Evolutionary conservation across 2,329 filamentous ascomycete genomes (phyloP), one percentile per base, ranked within the genome.

Genomic region (Cyclaneusma minus): DNA sequence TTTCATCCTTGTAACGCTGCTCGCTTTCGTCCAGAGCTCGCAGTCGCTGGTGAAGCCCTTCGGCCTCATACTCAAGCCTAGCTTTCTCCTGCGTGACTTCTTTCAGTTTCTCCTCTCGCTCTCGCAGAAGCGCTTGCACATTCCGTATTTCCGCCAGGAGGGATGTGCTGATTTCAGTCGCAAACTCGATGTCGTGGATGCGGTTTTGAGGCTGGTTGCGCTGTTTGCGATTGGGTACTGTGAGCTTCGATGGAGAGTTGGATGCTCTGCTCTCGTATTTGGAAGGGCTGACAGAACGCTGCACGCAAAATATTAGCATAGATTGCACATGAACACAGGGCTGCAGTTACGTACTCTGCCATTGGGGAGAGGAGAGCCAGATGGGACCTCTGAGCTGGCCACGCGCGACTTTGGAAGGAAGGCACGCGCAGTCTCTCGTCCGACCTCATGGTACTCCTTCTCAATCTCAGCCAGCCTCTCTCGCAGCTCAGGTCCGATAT

Each of bases 91-190:
- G 50, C 39, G 78, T 78, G 34, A 74, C 61, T 11, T 73, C 64
- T 48, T 80, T 85, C 37, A 94, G 58, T 24, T 82, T 65, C 27
- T 93, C 85, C 36, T 98, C 89, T 38, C 83, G 80, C 53, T 95
- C 84, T 0, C 76, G 68, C 7, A 98, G 64, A 10, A 92, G 61
- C 3, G 74, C 66, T 50, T 98, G 89, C 29, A 98, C 56, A 46
- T 89, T 84, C 35, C 89, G 77, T 26, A 98, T 80, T 54, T 95
- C 89, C n/a, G 79, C 74, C 27, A 98, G 75, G 27, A 98, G 62
- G 2, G 84, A 93, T 5, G 83, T 93, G 45, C 84, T 94, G 43
- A 98, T 94, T 47, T 98, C 87, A 26, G 89, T 85, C n/a, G 87
- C 89, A 45, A 98, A 92, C 42, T 94, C 84, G 45, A 98, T 92